A percentile compares a stretch with the other conserved stretches of the same genome.
Conservation (phyloP, 371 early-diverging fungal species). For the Mucor lusitanicus region DNA sequence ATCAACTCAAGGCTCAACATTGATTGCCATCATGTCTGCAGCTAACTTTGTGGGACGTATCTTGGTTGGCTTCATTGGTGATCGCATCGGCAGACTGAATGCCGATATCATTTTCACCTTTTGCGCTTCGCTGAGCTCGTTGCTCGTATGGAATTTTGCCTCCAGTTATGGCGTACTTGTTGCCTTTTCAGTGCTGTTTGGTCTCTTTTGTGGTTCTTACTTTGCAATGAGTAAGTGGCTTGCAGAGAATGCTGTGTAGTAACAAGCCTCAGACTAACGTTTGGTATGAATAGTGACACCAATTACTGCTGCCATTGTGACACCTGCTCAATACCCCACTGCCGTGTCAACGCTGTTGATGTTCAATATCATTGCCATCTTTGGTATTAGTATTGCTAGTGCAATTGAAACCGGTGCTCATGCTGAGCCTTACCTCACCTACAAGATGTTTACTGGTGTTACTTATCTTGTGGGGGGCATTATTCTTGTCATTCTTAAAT, state of each 20-base stretch:
- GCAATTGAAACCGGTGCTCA: conserved; percentile 25
- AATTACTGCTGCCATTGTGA: conserved; percentile 35
- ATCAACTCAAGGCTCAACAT: conserved; percentile 29
- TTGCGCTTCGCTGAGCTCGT: conserved; percentile 42
- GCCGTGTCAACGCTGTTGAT: conserved; percentile 35
- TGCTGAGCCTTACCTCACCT: conserved; percentile 25
- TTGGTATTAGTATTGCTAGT: conserved; percentile 38
- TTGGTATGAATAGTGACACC: conserved; percentile 27
- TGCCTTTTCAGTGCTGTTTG: conserved; percentile 55
- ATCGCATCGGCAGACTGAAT: conserved; percentile 60
- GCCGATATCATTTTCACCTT: conserved; percentile 49
- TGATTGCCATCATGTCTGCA: conserved; percentile 33
- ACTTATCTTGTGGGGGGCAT: conserved; percentile 26
- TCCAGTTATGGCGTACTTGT: conserved; percentile 38
- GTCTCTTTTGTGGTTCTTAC: conserved; percentile 58
- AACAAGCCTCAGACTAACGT: not conserved
- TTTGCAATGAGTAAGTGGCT: conserved; percentile 21
- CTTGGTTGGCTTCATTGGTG: conserved; percentile 34
- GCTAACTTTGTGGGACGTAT: conserved; percentile 35
- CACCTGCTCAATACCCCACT: conserved; percentile 32
- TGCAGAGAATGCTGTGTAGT: not conserved
- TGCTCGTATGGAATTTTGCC: conserved; percentile 66
- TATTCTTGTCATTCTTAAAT: conserved; percentile 27
- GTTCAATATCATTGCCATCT: conserved; percentile 32
- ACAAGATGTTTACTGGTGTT: conserved; percentile 39